Percentiles rank a stretch among this genome's conserved stretches.
Evolutionary conservation across 2,329 filamentous ascomycete species (phyloP).

Genomic region (Fusarium decemcellulare): DNA sequence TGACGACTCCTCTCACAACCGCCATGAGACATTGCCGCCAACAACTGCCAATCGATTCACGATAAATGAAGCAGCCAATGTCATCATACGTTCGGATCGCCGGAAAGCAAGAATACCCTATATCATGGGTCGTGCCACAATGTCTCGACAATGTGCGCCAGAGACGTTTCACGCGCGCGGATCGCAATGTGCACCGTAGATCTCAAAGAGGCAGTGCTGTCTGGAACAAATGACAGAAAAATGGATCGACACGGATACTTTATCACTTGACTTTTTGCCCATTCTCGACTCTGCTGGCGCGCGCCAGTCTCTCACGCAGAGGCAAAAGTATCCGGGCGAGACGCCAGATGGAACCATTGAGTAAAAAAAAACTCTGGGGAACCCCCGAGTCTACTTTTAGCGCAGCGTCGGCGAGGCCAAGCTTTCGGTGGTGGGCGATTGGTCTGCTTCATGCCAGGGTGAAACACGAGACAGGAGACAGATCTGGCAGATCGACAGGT

Average conservation of each 20-base stretch:
- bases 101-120: constrained; percentile 22
- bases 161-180: constrained; percentile 37
- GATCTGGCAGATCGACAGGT: constrained; percentile 32
- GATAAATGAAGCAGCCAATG: background rate
- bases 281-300: constrained; percentile 17
- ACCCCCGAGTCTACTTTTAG: constrained; percentile 20
- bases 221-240: constrained; percentile 6
- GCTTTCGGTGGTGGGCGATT: constrained; percentile 28
- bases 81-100: constrained; percentile 8
- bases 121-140: constrained; percentile 32
- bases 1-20: no score
- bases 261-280: constrained; percentile 4
- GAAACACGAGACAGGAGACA: constrained; percentile 25
- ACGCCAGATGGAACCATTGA: constrained; percentile 16
- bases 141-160: constrained; percentile 35
- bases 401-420: constrained; percentile 23
- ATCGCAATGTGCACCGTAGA: constrained; percentile 31
- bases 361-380: constrained; percentile 31
- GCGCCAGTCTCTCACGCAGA: constrained; percentile 13
- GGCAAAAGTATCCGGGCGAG: background rate
- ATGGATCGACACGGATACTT: constrained; percentile 21
- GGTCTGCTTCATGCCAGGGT: constrained; percentile 19
- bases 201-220: constrained; percentile 14
- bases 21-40: no score
- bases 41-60: no score